These are phyloP conservation scores for Candida sphagnicola DNA, from an alignment of 805 yeast genomes.

Conservation along the genomic window DNA sequence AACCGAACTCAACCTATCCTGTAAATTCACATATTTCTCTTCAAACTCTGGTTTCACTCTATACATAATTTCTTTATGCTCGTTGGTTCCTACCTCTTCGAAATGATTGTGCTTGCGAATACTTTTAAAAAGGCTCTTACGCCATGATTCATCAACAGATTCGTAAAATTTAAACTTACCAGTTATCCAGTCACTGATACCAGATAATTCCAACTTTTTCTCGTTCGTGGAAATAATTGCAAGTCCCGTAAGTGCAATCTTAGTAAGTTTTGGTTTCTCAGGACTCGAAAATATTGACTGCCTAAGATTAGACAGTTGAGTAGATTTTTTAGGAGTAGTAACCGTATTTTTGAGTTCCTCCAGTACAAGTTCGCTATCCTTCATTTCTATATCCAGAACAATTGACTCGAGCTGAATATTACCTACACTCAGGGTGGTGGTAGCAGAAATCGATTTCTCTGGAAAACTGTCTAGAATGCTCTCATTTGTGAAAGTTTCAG, in stretches of 20 bases:
- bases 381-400: no score
- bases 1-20: not conserved
- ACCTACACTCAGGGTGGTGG: no score
- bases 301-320: no score
- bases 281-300: not conserved
- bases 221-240: not conserved
- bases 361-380: no score
- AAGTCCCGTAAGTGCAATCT: conserved; percentile 1
- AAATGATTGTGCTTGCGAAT: not conserved
- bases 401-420: no score
- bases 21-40: not conserved
- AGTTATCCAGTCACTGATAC: not conserved
- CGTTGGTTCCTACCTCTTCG: not conserved
- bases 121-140: not conserved
- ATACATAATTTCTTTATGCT: not conserved
- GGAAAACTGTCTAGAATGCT: no score
- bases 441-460: no score
- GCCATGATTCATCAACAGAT: not conserved
- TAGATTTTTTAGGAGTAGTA: not conserved
- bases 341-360: no score
- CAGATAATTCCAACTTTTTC: not conserved
- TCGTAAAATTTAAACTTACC: not conserved
- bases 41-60: not conserved
- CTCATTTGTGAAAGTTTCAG: no score
- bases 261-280: not conserved